Conservation (phyloP, 257 asterid species). For the Salvia rosmarinus region DNA sequence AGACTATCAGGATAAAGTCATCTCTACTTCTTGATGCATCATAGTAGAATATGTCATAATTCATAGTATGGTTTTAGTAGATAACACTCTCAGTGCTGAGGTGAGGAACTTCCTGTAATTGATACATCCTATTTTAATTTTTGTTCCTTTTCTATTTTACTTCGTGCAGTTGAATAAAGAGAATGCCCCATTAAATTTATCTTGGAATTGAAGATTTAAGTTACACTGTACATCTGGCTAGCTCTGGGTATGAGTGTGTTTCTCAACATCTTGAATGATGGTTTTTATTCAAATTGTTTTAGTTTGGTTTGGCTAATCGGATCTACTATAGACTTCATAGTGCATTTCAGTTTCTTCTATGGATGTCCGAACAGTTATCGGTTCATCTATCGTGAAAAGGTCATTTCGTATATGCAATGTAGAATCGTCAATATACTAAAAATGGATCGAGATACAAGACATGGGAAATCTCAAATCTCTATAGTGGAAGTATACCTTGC, state of each 20-base stretch:
- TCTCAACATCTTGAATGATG: slow-evolving; percentile 2
- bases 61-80: neutral
- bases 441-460: neutral
- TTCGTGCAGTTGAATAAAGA: neutral
- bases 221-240: neutral
- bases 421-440: neutral
- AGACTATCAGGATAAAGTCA: neutral
- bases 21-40: neutral
- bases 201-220: neutral
- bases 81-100: neutral
- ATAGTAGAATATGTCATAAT: neutral
- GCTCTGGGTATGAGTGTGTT: neutral
- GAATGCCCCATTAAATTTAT: neutral
- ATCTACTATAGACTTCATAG: slow-evolving; percentile 2
- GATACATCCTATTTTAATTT: neutral
- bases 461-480: slow-evolving; percentile 11
- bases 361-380: neutral
- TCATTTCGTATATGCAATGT: neutral
- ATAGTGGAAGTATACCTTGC: neutral
- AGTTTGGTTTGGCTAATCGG: neutral
- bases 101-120: neutral
- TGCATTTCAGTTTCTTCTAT: slow-evolving; percentile 12
- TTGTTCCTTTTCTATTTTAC: neutral
- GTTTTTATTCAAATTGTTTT: neutral
- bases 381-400: neutral